phyloP scores from a whole-genome alignment of 768 basidiomycete species.

The Leccinum disarticulatum region DNA sequence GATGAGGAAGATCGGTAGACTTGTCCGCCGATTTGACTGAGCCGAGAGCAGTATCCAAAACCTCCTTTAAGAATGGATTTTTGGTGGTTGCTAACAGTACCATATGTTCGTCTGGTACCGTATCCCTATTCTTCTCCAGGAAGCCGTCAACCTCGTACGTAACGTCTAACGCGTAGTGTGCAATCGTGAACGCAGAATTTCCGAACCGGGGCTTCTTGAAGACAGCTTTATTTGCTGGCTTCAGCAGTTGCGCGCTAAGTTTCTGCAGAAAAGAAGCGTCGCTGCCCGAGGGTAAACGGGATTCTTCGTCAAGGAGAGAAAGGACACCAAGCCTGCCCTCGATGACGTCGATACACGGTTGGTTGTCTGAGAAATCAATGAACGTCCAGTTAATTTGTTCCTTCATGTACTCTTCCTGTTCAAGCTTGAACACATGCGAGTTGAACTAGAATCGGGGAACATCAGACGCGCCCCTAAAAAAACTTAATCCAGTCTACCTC shows the following conservation, averaged over 20 bases:
- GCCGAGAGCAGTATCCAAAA: slow-evolving; percentile 85
- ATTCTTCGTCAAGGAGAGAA: slow-evolving; percentile 95
- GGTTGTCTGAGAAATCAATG: slow-evolving; percentile 99
- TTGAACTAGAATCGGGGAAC: slow-evolving; percentile 67
- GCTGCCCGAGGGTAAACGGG: slow-evolving; percentile 89
- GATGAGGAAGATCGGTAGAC: slow-evolving; percentile 48
- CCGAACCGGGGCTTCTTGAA: slow-evolving; percentile 99
- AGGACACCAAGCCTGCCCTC: slow-evolving; percentile 96
- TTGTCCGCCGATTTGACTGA: slow-evolving; percentile 63
- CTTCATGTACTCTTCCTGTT: slow-evolving; percentile 98
- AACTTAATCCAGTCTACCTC: slow-evolving; percentile 56
- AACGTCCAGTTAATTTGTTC: slow-evolving; percentile 99
- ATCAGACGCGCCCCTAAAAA: slow-evolving; percentile 13
- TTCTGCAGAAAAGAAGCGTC: slow-evolving; percentile 94
- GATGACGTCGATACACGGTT: slow-evolving; percentile 97
- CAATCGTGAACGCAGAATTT: slow-evolving; percentile 94
- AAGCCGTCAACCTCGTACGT: slow-evolving; percentile 99
- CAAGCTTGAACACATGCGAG: slow-evolving; percentile 98
- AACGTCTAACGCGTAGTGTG: slow-evolving; percentile 97
- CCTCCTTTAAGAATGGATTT: slow-evolving; percentile 93
- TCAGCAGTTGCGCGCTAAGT: slow-evolving; percentile 79
- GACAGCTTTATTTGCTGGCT: slow-evolving; percentile 80
- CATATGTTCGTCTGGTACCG: slow-evolving; percentile 98
- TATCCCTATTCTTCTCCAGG: slow-evolving; percentile 98
- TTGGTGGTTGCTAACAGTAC: slow-evolving; percentile 79